Base-by-base conservation (phyloP, 371 early-diverging fungal genomes). In the Syncephalastrum racemosum region DNA sequence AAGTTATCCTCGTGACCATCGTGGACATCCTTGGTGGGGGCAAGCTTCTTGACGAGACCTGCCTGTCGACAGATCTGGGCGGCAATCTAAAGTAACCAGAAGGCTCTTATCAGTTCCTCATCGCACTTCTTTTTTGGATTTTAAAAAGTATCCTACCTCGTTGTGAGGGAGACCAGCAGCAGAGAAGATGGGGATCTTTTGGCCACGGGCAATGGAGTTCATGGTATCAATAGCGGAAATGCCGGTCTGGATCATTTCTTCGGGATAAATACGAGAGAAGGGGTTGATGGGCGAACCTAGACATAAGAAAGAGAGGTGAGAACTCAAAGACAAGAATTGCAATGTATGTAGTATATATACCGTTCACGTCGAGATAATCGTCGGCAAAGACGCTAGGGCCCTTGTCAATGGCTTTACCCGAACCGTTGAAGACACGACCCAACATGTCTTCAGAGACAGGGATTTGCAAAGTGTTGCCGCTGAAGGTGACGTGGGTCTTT, bases 241-340 rank as follows among this genome's bases (percentile, higher is more conserved):
- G 70, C 99, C 99, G 16, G 99, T 99, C 80, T 99, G 99, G 62
- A 99, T 99, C 99, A 99, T 99, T 84, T 99, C 99, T 81, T 98
- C 99, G 49, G 99, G 99, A 73, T 99, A 99, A 63, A 98, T 96
- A 79, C 99, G 92, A 50, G 96, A 93, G 79, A 87, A 96, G 39
- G 99, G 99, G 81, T 99, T 99, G 80, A 99, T 98, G 36, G 99
- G 99, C 60, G 97, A 96, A 44, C 93, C 87, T 84, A 51, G 25
- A 22, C 24, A 46, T 7, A 22, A 54, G 22, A 45, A 46, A 44
- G 45, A 43, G 7, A 16, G 22, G 15, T 61, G 40, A 56, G 24
- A 19, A 40, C 10, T 22, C 3, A 1, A 10, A 45, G 4, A 10
- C 1, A 12, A 8, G 16, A 19, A 0, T 44, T 44, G 19, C 44